Evolutionary conservation across 805 yeast genomes (phyloP).

Genomic region (Lipomyces yamanashiensis): DNA sequence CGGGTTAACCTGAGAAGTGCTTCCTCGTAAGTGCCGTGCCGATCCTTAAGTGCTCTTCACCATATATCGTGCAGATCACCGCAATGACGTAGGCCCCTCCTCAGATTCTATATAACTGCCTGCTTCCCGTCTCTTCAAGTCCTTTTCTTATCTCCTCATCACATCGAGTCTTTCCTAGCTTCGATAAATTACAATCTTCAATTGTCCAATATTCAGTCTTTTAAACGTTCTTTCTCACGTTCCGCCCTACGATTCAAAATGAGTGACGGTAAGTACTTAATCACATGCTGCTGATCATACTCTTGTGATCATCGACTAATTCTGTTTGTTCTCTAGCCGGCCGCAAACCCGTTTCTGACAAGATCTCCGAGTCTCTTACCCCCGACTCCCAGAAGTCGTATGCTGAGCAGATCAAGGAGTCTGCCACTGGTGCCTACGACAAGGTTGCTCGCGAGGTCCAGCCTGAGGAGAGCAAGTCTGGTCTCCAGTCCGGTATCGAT

Average conservation of each 20-base stretch:
- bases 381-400: constrained; percentile 73
- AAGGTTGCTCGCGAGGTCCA: constrained; percentile 60
- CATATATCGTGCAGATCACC: too few species aligned
- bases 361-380: constrained; percentile 65
- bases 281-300: too few species aligned
- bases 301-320: background rate
- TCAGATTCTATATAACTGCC: too few species aligned
- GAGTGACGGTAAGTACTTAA: constrained; percentile 20
- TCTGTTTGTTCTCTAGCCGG: constrained; percentile 47
- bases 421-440: constrained; percentile 69
- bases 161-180: too few species aligned
- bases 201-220: constrained; percentile 16
- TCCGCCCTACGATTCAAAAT: constrained; percentile 14
- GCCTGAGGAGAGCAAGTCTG: constrained; percentile 72
- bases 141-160: too few species aligned
- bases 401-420: constrained; percentile 72
- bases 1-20: too few species aligned
- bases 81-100: too few species aligned
- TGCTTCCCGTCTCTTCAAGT: too few species aligned
- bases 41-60: too few species aligned
- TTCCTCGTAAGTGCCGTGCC: too few species aligned
- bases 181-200: too few species aligned
- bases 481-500: constrained; percentile 71
- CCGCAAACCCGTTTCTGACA: constrained; percentile 77
- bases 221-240: constrained; percentile 15